phyloP scores from a whole-genome alignment of 2,329 filamentous ascomycete genomes.

The Raffaelea albimanens region DNA sequence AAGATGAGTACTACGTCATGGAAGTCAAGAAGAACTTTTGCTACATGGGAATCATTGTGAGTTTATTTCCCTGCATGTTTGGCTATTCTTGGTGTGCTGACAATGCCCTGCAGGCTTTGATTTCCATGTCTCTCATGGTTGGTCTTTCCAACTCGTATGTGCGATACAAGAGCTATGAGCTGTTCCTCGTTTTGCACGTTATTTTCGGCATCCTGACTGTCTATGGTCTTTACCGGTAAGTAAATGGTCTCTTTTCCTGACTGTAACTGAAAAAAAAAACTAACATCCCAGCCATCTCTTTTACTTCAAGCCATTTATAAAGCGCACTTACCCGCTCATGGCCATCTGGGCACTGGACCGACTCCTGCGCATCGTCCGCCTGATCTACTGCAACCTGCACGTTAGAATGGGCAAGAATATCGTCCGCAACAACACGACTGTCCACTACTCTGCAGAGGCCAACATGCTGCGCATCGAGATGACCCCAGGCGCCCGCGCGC shows the following conservation, averaged over 20 bases:
- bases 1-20: no score
- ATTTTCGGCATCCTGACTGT: constrained; percentile 28
- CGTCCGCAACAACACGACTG: background rate
- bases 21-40: no score
- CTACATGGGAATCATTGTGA: no score
- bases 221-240: constrained; percentile 2
- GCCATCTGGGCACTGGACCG: constrained; percentile 7
- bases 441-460: background rate
- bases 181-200: constrained; percentile 35
- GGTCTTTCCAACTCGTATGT: constrained; percentile 40
- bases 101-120: constrained; percentile 20
- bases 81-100: no score
- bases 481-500: constrained; percentile 10
- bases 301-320: background rate
- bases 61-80: no score
- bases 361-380: constrained; percentile 26
- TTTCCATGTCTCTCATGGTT: constrained; percentile 33
- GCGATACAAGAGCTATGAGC: constrained; percentile 40
- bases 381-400: constrained; percentile 26
- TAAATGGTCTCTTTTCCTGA: background rate
- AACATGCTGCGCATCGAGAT: constrained; percentile 1
- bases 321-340: background rate
- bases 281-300: constrained; percentile 1
- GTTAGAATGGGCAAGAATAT: background rate
- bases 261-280: background rate